A percentile compares a stretch with the other conserved stretches of the same genome.
Conservation (phyloP, 2,329 filamentous ascomycete genomes). For the Colletotrichum brevisporum region DNA sequence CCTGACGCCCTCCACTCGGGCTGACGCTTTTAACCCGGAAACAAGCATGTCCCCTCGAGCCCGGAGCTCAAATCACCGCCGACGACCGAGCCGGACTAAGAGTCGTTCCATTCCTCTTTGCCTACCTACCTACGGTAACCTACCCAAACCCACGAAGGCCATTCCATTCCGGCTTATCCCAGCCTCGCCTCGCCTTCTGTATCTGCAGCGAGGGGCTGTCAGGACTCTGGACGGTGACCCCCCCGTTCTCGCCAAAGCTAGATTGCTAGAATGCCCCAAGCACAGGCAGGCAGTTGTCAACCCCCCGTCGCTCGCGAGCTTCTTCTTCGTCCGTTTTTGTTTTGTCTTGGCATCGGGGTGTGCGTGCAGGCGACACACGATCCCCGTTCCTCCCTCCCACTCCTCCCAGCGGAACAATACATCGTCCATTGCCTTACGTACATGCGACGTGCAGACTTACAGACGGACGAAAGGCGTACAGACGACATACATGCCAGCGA, state of each 20-base stretch:
- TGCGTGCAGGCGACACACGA: constrained; percentile 9
- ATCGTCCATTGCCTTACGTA: background rate
- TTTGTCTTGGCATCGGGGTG: constrained; percentile 35
- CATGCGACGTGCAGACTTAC: background rate
- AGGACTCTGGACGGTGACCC: constrained; percentile 1
- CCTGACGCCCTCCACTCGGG: constrained; percentile 16
- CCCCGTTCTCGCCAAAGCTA: constrained; percentile 14
- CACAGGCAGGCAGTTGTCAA: constrained; percentile 26
- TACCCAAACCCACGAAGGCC: background rate
- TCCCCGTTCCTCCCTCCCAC: constrained; percentile 38
- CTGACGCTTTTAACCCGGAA: constrained; percentile 29
- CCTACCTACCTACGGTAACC: background rate
- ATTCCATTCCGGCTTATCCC: constrained; percentile 8
- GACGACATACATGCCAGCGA: background rate
- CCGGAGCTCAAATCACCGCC: constrained; percentile 17
- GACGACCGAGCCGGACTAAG: constrained; percentile 14
- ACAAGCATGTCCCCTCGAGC: constrained; percentile 31
- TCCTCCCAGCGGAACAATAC: constrained; percentile 37
- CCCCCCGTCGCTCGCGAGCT: constrained; percentile 10
- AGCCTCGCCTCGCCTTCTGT: background rate
- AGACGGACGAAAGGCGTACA: constrained; percentile 3
- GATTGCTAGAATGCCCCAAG: constrained; percentile 11
- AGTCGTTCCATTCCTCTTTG: background rate
- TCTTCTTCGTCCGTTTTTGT: constrained; percentile 40
- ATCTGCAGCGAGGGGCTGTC: constrained; percentile 9